Base-by-base conservation (phyloP, 345 rosid species). In the Cardamine occulta region DNA sequence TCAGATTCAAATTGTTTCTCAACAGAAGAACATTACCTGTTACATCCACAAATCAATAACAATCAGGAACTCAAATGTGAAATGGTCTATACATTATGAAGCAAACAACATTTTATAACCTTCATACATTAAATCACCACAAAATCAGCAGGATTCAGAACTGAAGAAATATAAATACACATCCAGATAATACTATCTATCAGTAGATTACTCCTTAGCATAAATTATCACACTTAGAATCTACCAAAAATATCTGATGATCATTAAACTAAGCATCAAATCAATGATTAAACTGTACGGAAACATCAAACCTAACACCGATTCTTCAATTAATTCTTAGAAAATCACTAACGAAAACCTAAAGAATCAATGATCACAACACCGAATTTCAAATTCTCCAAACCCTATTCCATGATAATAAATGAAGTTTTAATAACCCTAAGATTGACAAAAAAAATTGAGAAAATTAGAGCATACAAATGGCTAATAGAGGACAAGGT, bases 401-500 rank as follows among this genome's bases (percentile, higher is more conserved):
- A 62, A 28, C 61, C 67, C 42, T 72, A 66, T 2, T 42, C 14
- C 15, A 35, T 12, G 9, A 23, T 56, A 31, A 26, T 55, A 1
- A 35, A 26, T 15, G 0, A 21, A 44, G 11, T 14, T 63, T 53
- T 1, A 63, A 0, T 70, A 82, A 77, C 77, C 85, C 83, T 73
- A 78, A 42, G 31, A 40, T 31, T n/a, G 42, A 39, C 21, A 21
- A 39, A 32, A 34, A 34, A 63, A 68, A 29, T 47, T 63, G 32
- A 54, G 8, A 68, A 39, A 72, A 70, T 63, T 63, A 49, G 14
- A 28, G 39, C 67, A 76, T 88, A 94, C 99, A 95, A 78, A 95
- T 95, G 75, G 99, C 99, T 35, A 95, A 90, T 37, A 92, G 85
- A 80, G 99, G 99, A 71, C 99, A 95, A 55, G 99, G 98, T 70